phyloP scores from a whole-genome alignment of 768 basidiomycete species.

The Paxillus ammoniavirescens region DNA sequence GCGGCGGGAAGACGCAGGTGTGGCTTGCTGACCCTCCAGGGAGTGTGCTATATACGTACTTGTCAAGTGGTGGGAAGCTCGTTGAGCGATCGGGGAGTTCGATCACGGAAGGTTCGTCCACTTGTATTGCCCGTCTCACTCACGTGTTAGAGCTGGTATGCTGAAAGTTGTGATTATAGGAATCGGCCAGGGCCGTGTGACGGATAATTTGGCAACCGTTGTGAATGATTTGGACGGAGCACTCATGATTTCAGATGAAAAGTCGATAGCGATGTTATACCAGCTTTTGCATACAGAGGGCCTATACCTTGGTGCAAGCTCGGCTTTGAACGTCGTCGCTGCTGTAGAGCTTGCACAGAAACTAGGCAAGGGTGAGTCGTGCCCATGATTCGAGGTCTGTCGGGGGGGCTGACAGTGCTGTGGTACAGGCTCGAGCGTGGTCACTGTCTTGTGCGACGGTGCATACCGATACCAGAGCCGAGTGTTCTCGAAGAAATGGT shows the following conservation, averaged over 20 bases:
- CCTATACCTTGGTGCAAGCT: conserved; percentile 90
- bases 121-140: not conserved
- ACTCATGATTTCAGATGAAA: conserved; percentile 81
- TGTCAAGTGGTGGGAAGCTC: conserved; percentile 77
- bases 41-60: conserved; percentile 82
- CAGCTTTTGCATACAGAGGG: conserved; percentile 90
- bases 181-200: conserved; percentile 96
- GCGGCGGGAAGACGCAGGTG: conserved; percentile 72
- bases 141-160: not conserved
- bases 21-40: conserved; percentile 99
- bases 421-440: conserved; percentile 70
- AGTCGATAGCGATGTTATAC: conserved; percentile 93
- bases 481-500: conserved; percentile 92
- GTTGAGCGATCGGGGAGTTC: conserved; percentile 80
- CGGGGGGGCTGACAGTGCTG: not conserved
- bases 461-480: conserved; percentile 97
- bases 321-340: conserved; percentile 93
- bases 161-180: conserved; percentile 44
- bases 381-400: not conserved
- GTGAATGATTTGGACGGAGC: conserved; percentile 78
- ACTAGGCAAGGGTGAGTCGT: conserved; percentile 69
- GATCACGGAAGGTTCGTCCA: conserved; percentile 78
- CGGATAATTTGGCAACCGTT: conserved; percentile 84
- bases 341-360: conserved; percentile 84
- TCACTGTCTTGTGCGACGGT: conserved; percentile 91